These are phyloP conservation scores for Fennellomyces sp. DNA, from an alignment of 371 early-diverging fungal species.

Conservation along the genomic window DNA sequence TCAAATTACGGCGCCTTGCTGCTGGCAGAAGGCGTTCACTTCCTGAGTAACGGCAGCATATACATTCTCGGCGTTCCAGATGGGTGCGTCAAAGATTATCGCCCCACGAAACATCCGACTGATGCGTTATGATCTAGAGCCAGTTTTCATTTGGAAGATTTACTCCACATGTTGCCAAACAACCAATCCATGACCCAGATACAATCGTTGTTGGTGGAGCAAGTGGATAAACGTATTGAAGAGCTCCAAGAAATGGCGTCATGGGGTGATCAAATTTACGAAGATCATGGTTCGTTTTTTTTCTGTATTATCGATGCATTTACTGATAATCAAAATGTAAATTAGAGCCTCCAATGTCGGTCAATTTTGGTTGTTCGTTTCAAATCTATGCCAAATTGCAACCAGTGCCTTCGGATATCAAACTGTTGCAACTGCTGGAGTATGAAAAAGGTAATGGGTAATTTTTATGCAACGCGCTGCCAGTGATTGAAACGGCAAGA, in stretches of 20 bases:
- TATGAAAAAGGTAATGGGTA: slow-evolving; percentile 53
- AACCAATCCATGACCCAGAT: slow-evolving; percentile 39
- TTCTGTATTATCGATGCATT: neutral
- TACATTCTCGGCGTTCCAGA: slow-evolving; percentile 60
- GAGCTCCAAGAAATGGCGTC: slow-evolving; percentile 24
- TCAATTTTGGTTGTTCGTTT: slow-evolving; percentile 53
- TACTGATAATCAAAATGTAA: neutral
- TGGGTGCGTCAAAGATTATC: slow-evolving; percentile 34
- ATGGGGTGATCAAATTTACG: slow-evolving; percentile 16
- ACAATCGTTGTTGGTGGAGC: slow-evolving; percentile 27
- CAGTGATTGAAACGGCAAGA: neutral
- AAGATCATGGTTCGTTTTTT: slow-evolving; percentile 11
- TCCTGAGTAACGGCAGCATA: slow-evolving; percentile 56
- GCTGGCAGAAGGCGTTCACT: slow-evolving; percentile 60
- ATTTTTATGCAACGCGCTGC: neutral
- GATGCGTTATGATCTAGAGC: too few relatives aligned
- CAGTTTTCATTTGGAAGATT: slow-evolving; percentile 41
- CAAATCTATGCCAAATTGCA: slow-evolving; percentile 63
- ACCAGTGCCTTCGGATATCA: slow-evolving; percentile 46
- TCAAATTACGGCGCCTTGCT: slow-evolving; percentile 57
- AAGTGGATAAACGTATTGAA: slow-evolving; percentile 38
- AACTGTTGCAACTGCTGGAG: slow-evolving; percentile 49
- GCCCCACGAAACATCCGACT: too few relatives aligned
- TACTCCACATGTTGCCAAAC: slow-evolving; percentile 62
- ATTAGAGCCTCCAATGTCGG: slow-evolving; percentile 41